phyloP scores from a whole-genome alignment of 805 yeast genomes.

The Candida anglica region DNA sequence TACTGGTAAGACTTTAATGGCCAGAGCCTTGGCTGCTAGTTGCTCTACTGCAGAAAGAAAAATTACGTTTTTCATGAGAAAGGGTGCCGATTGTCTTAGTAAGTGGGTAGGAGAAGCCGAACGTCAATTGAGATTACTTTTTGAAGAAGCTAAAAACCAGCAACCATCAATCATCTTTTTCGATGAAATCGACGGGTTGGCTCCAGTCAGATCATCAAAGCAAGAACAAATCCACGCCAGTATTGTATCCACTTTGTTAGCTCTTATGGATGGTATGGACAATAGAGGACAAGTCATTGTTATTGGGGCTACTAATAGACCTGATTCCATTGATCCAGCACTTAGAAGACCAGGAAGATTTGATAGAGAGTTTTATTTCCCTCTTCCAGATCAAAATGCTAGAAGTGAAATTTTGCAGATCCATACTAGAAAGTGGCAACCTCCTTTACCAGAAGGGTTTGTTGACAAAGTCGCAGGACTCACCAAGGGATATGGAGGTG shows the following conservation, averaged over 20 bases:
- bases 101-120: conserved; percentile 99
- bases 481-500: conserved; percentile 98
- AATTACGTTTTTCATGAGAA: conserved; percentile 95
- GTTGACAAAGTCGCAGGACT: conserved; percentile 64
- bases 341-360: conserved; percentile 95
- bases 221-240: conserved; percentile 99
- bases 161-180: conserved; percentile 96
- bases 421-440: conserved; percentile 87
- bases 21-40: conserved; percentile 93
- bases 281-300: conserved; percentile 97
- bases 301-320: conserved; percentile 96
- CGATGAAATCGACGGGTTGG: conserved; percentile 97
- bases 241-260: conserved; percentile 90
- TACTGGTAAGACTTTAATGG: conserved; percentile 97
- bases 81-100: conserved; percentile 95
- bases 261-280: conserved; percentile 99
- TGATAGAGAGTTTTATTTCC: conserved; percentile 95
- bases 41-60: conserved; percentile 82
- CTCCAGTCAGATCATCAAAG: conserved; percentile 95
- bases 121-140: conserved; percentile 81
- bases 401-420: conserved; percentile 75
- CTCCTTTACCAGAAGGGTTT: conserved; percentile 59
- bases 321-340: conserved; percentile 98
- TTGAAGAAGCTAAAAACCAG: conserved; percentile 93
- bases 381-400: conserved; percentile 80